phyloP scores from a whole-genome alignment of 2,329 filamentous ascomycete species.

The Macroventuria anomochaeta region DNA sequence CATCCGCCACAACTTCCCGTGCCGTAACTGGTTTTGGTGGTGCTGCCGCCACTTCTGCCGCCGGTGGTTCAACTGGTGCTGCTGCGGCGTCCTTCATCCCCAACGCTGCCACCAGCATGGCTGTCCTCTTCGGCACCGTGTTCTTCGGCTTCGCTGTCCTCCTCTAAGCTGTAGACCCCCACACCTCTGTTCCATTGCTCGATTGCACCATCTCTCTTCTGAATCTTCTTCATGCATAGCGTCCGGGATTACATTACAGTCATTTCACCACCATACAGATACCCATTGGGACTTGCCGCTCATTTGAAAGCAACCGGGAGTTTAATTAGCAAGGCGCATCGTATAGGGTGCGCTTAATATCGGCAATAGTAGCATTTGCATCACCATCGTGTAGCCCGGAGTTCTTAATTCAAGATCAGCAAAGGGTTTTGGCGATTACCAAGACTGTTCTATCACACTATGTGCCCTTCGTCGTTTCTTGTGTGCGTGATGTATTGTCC shows the following conservation, averaged over 20 bases:
- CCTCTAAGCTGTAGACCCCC: conserved; percentile 32
- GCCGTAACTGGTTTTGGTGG: conserved; percentile 41
- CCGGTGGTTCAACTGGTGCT: conserved; percentile 32
- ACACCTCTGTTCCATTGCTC: neutral
- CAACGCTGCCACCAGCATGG: conserved; percentile 63
- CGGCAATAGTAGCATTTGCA: conserved; percentile 11
- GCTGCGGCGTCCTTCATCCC: conserved; percentile 57
- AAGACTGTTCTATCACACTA: neutral
- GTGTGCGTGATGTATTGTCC: neutral
- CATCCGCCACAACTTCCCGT: conserved; percentile 41
- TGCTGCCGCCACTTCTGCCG: conserved; percentile 20
- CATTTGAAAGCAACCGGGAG: conserved; percentile 16
- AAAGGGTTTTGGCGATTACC: conserved; percentile 7
- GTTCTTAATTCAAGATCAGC: conserved; percentile 11
- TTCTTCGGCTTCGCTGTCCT: conserved; percentile 63
- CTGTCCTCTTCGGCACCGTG: conserved; percentile 61
- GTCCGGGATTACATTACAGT: conserved; percentile 21
- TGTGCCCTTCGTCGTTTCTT: too few species aligned
- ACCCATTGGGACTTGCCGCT: conserved; percentile 22
- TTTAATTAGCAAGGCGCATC: conserved; percentile 20
- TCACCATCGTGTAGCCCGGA: conserved; percentile 14
- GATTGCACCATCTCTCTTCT: conserved; percentile 9
- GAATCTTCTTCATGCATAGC: conserved; percentile 20
- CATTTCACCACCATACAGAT: conserved; percentile 19
- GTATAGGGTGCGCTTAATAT: conserved; percentile 7